phyloP scores from a whole-genome alignment of 2,329 filamentous ascomycete genomes.

The Aspergillus chevalieri region DNA sequence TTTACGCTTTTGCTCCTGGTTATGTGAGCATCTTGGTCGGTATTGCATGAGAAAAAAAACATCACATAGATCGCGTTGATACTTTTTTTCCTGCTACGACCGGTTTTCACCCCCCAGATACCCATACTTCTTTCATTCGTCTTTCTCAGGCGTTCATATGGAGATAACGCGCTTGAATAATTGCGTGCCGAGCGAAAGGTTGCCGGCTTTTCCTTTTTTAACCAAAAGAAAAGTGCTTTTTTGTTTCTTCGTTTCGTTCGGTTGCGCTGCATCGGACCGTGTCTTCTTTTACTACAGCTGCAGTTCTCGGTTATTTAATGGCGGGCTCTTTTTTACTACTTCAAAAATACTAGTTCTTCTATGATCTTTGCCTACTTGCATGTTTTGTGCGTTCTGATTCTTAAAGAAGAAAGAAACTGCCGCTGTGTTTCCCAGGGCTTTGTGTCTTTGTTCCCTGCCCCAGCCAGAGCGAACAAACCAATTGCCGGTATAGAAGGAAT shows the following conservation, averaged over 20 bases:
- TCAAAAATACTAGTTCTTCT: conserved; percentile 8
- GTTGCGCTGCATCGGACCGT: conserved; percentile 33
- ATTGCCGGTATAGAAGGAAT: conserved; percentile 24
- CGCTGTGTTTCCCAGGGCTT: conserved; percentile 23
- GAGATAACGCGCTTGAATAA: conserved; percentile 34
- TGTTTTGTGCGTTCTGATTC: conserved; percentile 15
- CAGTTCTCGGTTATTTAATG: conserved; percentile 35
- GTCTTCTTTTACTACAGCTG: conserved; percentile 12
- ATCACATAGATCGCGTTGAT: conserved; percentile 50
- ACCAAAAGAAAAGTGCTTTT: conserved; percentile 34
- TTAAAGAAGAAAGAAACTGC: conserved; percentile 5
- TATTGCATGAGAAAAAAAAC: conserved; percentile 32
- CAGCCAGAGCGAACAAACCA: conserved; percentile 4
- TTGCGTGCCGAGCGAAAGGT: conserved; percentile 31
- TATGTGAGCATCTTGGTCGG: conserved; percentile 28
- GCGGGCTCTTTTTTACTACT: conserved; percentile 21
- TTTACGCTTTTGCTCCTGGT: conserved; percentile 19
- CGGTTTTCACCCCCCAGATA: conserved; percentile 40
- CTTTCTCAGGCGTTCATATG: conserved; percentile 28
- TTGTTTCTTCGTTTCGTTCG: conserved; percentile 31
- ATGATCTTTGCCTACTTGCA: conserved; percentile 18
- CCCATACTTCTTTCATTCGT: conserved; percentile 35
- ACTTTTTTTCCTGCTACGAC: conserved; percentile 38
- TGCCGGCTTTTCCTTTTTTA: conserved; percentile 32
- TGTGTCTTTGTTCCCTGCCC: conserved; percentile 10